Conservation (phyloP, 129 eudicot species). For the Smallanthus sonchifolius region DNA sequence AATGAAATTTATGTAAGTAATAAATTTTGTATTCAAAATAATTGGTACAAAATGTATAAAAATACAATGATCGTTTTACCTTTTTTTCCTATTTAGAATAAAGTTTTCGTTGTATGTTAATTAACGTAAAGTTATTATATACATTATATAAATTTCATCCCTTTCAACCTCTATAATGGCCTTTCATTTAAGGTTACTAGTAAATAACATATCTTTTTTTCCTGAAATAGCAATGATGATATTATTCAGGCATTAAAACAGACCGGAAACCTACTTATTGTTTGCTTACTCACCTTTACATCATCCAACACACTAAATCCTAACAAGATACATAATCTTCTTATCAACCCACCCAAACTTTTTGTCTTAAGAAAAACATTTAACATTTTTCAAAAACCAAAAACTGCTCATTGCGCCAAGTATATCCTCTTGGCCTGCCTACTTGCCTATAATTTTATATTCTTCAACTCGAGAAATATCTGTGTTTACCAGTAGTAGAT, state of each 20-base stretch:
- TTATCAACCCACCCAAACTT: background rate
- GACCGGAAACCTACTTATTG: background rate
- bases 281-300: background rate
- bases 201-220: background rate
- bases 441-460: background rate
- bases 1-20: background rate
- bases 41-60: background rate
- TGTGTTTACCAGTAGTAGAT: background rate
- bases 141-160: background rate
- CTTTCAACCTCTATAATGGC: background rate
- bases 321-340: background rate
- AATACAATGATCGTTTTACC: background rate
- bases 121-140: background rate
- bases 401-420: background rate
- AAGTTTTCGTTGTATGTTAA: background rate
- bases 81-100: background rate
- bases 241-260: background rate
- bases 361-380: background rate
- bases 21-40: background rate
- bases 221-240: constrained; percentile 1
- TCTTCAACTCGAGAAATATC: background rate
- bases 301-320: background rate
- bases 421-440: background rate
- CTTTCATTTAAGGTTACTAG: background rate
- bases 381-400: background rate